Conservation (phyloP, 2,329 filamentous ascomycete species). For the Kalmusia sp. region DNA sequence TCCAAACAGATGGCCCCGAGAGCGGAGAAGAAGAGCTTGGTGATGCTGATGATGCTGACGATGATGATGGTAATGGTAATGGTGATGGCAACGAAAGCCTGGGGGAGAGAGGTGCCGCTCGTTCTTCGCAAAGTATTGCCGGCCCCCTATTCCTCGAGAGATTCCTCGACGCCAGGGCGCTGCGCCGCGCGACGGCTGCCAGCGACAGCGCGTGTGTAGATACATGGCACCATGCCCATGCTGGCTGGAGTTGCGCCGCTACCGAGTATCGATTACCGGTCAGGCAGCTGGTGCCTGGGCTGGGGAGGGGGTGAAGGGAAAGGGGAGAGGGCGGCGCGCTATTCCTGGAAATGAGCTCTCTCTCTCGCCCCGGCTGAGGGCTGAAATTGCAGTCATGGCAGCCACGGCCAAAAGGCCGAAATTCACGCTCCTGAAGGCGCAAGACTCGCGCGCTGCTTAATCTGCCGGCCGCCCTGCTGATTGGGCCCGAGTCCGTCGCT, state of each 20-base stretch:
- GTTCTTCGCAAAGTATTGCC: background rate
- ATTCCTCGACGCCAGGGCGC: too few species aligned
- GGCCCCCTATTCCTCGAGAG: too few species aligned
- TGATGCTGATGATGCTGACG: background rate
- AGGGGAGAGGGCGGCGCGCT: background rate
- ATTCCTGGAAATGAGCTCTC: slow-evolving; percentile 18
- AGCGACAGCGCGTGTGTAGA: too few species aligned
- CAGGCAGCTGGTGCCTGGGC: background rate
- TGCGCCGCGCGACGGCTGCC: background rate
- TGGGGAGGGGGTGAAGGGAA: background rate
- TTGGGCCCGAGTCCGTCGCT: slow-evolving; percentile 16
- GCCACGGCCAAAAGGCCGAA: slow-evolving; percentile 6
- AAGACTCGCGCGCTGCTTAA: slow-evolving; percentile 17
- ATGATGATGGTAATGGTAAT: background rate
- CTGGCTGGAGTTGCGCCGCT: slow-evolving; percentile 1
- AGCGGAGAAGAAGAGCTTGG: background rate
- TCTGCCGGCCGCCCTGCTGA: slow-evolving; percentile 15
- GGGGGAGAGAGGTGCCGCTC: background rate
- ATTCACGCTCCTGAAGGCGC: slow-evolving; percentile 19
- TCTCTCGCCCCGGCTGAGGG: slow-evolving; percentile 3
- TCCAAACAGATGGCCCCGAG: background rate
- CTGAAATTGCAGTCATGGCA: slow-evolving; percentile 1
- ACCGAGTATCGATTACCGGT: background rate
- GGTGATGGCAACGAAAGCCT: background rate
- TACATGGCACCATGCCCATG: background rate